Conservation (phyloP, 108 stramenopile species). For the Nitzschia sp. region DNA sequence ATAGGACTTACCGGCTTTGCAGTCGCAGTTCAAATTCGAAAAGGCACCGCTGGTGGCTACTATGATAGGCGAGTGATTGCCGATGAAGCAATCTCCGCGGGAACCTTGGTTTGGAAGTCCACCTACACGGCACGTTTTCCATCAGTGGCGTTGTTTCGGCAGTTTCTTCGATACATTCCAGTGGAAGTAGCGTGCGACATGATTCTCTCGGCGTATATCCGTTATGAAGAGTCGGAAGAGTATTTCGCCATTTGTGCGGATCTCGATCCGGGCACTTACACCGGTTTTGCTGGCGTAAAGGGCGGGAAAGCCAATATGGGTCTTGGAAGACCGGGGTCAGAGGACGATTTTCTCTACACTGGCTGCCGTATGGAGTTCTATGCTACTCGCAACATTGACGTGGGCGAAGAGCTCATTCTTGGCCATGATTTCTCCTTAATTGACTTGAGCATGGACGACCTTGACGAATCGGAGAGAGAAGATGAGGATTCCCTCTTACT, state of each 20-base stretch:
- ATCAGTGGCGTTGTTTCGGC: conserved; percentile 3
- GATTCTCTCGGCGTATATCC: conserved; percentile 20
- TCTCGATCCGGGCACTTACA: conserved; percentile 16
- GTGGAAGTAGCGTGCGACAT: conserved; percentile 21
- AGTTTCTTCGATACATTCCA: conserved; percentile 8
- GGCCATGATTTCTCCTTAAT: conserved; percentile 20
- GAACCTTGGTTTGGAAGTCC: conserved; percentile 7
- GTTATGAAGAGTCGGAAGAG: not conserved
- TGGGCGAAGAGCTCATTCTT: conserved; percentile 7
- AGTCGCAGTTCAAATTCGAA: too few species aligned
- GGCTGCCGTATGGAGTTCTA: conserved; percentile 13
- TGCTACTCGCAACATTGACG: conserved; percentile 19
- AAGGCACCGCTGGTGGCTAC: too few species aligned
- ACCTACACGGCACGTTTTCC: conserved; percentile 15
- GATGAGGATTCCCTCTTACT: not conserved
- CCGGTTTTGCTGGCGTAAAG: not conserved
- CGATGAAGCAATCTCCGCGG: conserved; percentile 7
- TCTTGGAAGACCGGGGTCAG: too few species aligned
- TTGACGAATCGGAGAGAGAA: too few species aligned
- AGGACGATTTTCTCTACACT: not conserved
- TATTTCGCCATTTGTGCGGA: conserved; percentile 16
- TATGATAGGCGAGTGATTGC: too few species aligned
- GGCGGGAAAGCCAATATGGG: not conserved
- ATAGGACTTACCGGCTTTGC: too few species aligned
- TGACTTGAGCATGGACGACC: too few species aligned